Base-by-base conservation (phyloP, 2,329 filamentous ascomycete genomes). In the Penicillium sp. region DNA sequence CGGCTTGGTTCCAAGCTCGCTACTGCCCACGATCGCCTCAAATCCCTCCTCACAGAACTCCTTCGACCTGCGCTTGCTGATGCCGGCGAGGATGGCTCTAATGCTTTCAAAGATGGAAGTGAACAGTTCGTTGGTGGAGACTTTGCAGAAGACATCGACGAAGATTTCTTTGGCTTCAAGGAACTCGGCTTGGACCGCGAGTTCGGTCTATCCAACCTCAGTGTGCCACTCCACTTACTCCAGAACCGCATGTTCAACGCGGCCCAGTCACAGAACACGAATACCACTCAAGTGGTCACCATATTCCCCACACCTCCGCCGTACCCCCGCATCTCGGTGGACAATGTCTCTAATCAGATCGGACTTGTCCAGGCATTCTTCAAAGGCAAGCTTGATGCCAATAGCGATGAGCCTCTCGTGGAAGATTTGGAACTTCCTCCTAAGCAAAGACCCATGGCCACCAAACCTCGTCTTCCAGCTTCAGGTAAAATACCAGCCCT, bases 91-190 rank as follows among this genome's bases (percentile, higher is more conserved):
- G 94, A 97, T 67, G 94, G 92, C 33, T 91, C 87, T 4, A 89
- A 88, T 51, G 89, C 91, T 6, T 99, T 99, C 79, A 90, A 95
- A 57, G 94, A 99, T 65, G 93, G 92, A 59, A 96, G 91, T 71
- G 94, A 99, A 59, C 94, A 97, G 69, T 99, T 97, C 63, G 86
- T 96, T 44, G 90, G 89, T 42, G 94, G 94, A 56, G 94, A 99
- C 72, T 99, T 99, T 70, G 94, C 94, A 0, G 94, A 96, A 70
- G 94, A 99, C 63, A 88, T 99, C 12, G 93, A 92, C 56, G 94
- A 99, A 77, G 94, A 99, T 75, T 99, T 96, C 82, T 99, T 99
- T 67, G 94, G 94, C 26, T 97, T 99, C 82, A 92, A 91, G 69
- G 92, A 95, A 54, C 83, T 99, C 42, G 94, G 94, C 41, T 81